These are phyloP conservation scores for Camelina hispida DNA, from an alignment of 345 rosid genomes.

Conservation along the genomic window DNA sequence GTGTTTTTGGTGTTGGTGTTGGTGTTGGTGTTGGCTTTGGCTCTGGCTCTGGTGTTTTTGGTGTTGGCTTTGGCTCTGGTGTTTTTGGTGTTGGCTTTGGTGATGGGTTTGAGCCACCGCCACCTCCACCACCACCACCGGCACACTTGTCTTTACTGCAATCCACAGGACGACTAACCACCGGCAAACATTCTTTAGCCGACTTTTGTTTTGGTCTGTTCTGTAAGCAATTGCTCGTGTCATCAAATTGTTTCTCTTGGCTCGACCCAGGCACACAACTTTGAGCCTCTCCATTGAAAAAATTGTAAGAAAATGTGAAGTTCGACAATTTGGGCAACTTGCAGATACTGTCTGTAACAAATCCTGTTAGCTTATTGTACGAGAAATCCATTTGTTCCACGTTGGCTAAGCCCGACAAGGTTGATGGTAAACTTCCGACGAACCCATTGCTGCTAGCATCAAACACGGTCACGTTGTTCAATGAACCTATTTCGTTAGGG, in stretches of 20 bases:
- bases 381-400: conserved; percentile 55
- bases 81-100: conserved; percentile 43
- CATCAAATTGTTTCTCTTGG: conserved; percentile 51
- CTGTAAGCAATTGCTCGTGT: conserved; percentile 52
- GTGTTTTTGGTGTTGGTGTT: conserved; percentile 43
- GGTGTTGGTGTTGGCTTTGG: neutral
- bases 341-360: conserved; percentile 60
- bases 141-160: conserved; percentile 53
- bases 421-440: conserved; percentile 54
- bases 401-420: conserved; percentile 47
- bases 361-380: conserved; percentile 67
- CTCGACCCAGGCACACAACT: conserved; percentile 51
- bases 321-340: conserved; percentile 57
- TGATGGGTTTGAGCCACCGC: conserved; percentile 29
- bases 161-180: conserved; percentile 56
- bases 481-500: conserved; percentile 63
- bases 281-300: conserved; percentile 56
- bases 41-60: neutral
- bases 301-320: conserved; percentile 71
- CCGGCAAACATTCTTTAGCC: conserved; percentile 45
- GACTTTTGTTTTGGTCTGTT: conserved; percentile 57
- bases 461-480: conserved; percentile 59
- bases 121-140: conserved; percentile 42
- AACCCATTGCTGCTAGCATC: conserved; percentile 64
- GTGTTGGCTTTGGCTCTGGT: conserved; percentile 2